Percentiles rank a stretch among this genome's conserved stretches.
These are phyloP conservation scores for Fragaria vesca DNA, from an alignment of 306 rosid genomes.

Conservation along the genomic window DNA sequence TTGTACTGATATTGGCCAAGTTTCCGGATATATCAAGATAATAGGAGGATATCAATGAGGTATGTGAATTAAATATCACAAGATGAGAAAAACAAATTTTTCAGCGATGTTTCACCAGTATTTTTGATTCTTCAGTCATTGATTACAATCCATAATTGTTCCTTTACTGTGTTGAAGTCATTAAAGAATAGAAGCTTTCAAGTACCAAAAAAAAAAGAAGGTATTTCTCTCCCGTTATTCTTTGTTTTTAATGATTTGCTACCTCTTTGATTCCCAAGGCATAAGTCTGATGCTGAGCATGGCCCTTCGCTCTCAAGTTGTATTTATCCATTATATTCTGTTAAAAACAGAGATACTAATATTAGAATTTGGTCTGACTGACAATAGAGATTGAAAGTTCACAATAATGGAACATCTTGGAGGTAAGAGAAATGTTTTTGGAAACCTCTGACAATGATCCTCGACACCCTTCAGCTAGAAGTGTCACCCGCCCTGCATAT, in stretches of 20 bases:
- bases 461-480: constrained; percentile 93
- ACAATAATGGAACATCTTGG: constrained; percentile 18
- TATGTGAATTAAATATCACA: no score
- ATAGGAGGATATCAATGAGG: no score
- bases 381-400: no score
- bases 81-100: no score
- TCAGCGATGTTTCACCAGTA: no score
- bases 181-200: neutral
- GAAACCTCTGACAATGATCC: constrained; percentile 95
- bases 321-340: constrained; percentile 72
- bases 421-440: constrained; percentile 11
- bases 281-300: constrained; percentile 89
- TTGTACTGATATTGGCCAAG: no score
- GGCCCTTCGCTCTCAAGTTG: constrained; percentile 74
- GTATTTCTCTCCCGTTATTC: neutral
- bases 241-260: neutral
- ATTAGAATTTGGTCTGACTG: constrained; percentile 14
- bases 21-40: no score
- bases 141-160: neutral
- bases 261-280: constrained; percentile 98
- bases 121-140: no score
- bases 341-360: constrained; percentile 12
- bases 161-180: neutral
- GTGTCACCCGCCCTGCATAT: constrained; percentile 64
- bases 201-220: neutral